Evolutionary conservation across 2,329 filamentous ascomycete genomes (phyloP).

Genomic region (Xylariaceae sp.): DNA sequence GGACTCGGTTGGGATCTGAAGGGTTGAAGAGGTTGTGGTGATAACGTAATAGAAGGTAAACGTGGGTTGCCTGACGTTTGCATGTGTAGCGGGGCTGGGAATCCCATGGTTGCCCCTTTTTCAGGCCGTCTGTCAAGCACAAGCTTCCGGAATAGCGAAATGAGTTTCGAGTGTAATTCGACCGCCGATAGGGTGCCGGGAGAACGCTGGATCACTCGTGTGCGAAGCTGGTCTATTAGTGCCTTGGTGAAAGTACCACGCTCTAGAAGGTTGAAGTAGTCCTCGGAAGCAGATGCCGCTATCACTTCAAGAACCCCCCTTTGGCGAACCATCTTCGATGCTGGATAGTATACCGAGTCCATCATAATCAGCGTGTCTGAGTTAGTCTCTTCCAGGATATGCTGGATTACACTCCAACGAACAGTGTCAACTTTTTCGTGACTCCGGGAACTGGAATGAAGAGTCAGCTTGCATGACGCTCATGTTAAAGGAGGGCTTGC

Average conservation of each 20-base stretch:
- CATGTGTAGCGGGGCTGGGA: slow-evolving; percentile 52
- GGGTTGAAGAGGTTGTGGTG: slow-evolving; percentile 41
- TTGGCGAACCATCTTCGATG: slow-evolving; percentile 48
- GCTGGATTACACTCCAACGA: slow-evolving; percentile 54
- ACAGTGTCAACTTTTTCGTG: slow-evolving; percentile 44
- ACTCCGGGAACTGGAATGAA: slow-evolving; percentile 42
- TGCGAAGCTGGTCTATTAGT: slow-evolving; percentile 47
- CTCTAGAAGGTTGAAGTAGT: slow-evolving; percentile 45
- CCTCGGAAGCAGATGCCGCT: slow-evolving; percentile 51
- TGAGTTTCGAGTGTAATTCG: slow-evolving; percentile 51
- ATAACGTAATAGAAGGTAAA: slow-evolving; percentile 53
- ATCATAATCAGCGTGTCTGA: slow-evolving; percentile 56
- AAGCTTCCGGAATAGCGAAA: slow-evolving; percentile 49
- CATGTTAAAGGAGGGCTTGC: not conserved
- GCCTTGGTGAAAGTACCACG: slow-evolving; percentile 51
- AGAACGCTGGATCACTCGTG: slow-evolving; percentile 41
- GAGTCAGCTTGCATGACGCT: slow-evolving; percentile 18
- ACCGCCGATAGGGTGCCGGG: slow-evolving; percentile 46
- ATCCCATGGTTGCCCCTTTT: slow-evolving; percentile 43
- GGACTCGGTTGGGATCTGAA: slow-evolving; percentile 34
- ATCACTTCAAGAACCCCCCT: slow-evolving; percentile 54
- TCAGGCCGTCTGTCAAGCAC: slow-evolving; percentile 48
- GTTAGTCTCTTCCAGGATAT: slow-evolving; percentile 51
- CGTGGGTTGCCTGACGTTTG: slow-evolving; percentile 52
- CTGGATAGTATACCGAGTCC: slow-evolving; percentile 56